Evolutionary conservation across 2,329 filamentous ascomycete species (phyloP).

Genomic region (Nemania sp.): DNA sequence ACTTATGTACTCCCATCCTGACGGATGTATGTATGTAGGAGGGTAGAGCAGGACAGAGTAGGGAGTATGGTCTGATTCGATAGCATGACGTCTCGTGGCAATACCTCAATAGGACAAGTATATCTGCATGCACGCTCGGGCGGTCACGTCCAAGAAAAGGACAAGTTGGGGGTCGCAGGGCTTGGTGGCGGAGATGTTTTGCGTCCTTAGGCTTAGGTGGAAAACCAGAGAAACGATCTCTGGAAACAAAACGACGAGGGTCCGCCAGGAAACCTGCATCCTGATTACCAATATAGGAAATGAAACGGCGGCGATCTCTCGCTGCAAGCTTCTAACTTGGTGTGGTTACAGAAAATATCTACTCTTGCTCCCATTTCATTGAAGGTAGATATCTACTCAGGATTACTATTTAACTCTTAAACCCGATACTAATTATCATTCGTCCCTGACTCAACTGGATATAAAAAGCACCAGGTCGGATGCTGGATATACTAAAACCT

Average conservation of each 20-base stretch:
- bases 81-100: conserved; percentile 5
- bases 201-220: neutral
- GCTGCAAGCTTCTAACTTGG: neutral
- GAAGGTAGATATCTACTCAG: too few relatives aligned
- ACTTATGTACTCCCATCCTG: neutral
- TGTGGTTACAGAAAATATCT: too few relatives aligned
- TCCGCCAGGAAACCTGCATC: too few relatives aligned
- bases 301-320: too few relatives aligned
- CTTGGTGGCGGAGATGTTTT: conserved; percentile 13
- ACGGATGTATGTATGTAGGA: too few relatives aligned
- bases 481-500: too few relatives aligned
- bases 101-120: conserved; percentile 16
- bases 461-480: neutral
- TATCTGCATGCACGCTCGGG: conserved; percentile 35
- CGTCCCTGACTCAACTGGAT: neutral
- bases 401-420: too few relatives aligned
- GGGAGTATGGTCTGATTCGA: conserved; percentile 22
- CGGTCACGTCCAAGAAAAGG: conserved; percentile 8
- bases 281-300: too few relatives aligned
- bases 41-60: too few relatives aligned
- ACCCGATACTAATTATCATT: neutral
- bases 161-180: neutral
- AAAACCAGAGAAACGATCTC: conserved; percentile 13
- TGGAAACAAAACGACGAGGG: too few relatives aligned
- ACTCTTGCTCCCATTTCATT: too few relatives aligned